phyloP scores from a whole-genome alignment of 495 filamentous ascomycete genomes.

The Apiosordaria backusii region DNA sequence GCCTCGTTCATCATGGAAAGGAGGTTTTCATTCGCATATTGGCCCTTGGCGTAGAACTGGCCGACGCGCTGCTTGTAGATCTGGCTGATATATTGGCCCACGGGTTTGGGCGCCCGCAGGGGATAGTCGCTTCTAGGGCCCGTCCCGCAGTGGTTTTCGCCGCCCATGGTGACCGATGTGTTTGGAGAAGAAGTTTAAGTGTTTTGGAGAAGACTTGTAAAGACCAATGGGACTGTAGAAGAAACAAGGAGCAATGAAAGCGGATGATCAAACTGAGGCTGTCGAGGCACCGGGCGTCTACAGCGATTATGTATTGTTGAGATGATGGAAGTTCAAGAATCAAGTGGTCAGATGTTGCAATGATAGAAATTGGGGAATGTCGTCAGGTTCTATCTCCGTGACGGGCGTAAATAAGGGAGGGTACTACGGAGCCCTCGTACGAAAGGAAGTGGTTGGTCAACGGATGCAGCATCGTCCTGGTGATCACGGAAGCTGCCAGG shows the following conservation, averaged over 20 bases:
- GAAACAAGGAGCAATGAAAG: background rate
- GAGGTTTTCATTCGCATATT: constrained; percentile 78
- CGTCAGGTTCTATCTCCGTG: constrained; percentile 5
- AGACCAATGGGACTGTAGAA: background rate
- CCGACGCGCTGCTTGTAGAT: constrained; percentile 84
- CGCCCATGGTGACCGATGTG: constrained; percentile 29
- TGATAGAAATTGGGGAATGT: background rate
- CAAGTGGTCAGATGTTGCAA: background rate
- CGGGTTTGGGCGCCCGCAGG: constrained; percentile 44
- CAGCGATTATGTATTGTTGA: background rate
- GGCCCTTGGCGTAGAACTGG: constrained; percentile 74
- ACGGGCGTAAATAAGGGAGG: constrained; percentile 4
- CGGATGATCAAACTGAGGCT: background rate
- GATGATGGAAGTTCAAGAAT: background rate
- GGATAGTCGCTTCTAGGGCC: constrained; percentile 44
- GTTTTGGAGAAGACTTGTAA: constrained; percentile 5
- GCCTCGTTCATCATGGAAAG: constrained; percentile 74
- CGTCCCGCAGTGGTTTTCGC: constrained; percentile 27
- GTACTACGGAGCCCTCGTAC: background rate
- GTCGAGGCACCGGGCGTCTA: background rate
- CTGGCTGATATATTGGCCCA: constrained; percentile 77
- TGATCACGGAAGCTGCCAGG: constrained; percentile 11
- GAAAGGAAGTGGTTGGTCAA: constrained; percentile 13
- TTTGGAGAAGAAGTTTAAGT: constrained; percentile 1
- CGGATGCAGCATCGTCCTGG: constrained; percentile 12